Evolutionary conservation across 306 rosid genomes (phyloP), one percentile per base, ranked within the genome.

Genomic region (Canavalia ensiformis): DNA sequence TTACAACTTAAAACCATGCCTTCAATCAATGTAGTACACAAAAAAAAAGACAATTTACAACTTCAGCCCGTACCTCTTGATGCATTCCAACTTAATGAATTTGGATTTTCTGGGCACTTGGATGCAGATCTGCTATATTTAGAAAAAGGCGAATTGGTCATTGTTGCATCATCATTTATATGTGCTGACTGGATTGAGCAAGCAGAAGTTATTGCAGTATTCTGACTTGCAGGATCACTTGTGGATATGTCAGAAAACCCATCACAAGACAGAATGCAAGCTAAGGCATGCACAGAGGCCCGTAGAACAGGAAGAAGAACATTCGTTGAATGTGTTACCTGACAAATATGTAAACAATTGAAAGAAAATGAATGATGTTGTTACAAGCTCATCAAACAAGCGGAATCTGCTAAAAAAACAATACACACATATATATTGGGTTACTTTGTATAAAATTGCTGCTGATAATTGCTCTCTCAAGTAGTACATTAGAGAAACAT

Each of bases 391-490:
- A 37, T 58, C 46, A 52, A 46, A 49, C 11, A 25, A 68, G 34
- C 44, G 37, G 30, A 51, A 83, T 82, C 55, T 71, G 47, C 45
- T 41, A 58, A 39, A 30, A 74, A 44, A 6, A 31, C 35, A 31
- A 66, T 18, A 18, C 25, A 18, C 25, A 18, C 25, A 18, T 18
- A 18, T 18, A 81, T 2, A 25, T 1, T 51, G 72, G 64, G 74
- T 65, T 89, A 94, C 98, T 75, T 85, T 89, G 85, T 72, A 81
- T 77, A 88, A 68, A 79, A 90, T 70, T 59, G 98, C 91, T 11
- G 88, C 84, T n/a, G 94, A 79, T 75, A 92, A 85, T 72, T 90
- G 90, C 83, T 90, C 91, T 79, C 94, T 90, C 91, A 92, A 83
- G 88, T 92, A 88, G 83, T 88, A 88, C 30, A 94, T 68, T 77